Conservation (phyloP, 257 asterid species). For the Anisodus acutangulus region DNA sequence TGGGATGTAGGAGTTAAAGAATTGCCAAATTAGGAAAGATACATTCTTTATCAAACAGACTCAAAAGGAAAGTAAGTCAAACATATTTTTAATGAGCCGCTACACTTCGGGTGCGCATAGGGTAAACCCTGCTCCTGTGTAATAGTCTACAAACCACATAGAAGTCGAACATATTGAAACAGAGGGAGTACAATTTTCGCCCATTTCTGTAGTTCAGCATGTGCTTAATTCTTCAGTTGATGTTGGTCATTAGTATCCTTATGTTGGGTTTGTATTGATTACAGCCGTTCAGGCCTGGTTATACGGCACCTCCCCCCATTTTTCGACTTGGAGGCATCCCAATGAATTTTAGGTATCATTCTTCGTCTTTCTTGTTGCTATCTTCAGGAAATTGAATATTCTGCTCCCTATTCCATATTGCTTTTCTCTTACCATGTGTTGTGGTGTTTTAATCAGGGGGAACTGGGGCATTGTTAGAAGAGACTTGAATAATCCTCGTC, state of each 20-base stretch:
- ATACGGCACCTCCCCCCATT: constrained; percentile 91
- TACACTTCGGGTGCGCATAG: too few species aligned
- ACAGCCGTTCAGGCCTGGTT: constrained; percentile 92
- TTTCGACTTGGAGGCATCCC: constrained; percentile 80
- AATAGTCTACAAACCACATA: too few species aligned
- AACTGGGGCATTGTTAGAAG: constrained; percentile 89
- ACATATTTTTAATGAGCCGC: too few species aligned
- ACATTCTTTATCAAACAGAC: too few species aligned
- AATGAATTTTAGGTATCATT: constrained; percentile 73
- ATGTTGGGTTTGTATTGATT: constrained; percentile 22
- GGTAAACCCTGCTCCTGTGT: too few species aligned
- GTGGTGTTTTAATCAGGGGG: constrained; percentile 61
- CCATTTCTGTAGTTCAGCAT: not conserved
- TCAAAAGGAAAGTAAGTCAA: too few species aligned
- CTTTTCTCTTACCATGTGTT: not conserved
- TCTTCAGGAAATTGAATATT: too few species aligned
- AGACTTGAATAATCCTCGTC: constrained; percentile 69
- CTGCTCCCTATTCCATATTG: not conserved
- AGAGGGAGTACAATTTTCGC: too few species aligned
- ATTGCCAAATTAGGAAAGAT: too few species aligned
- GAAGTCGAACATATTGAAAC: too few species aligned
- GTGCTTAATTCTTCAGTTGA: constrained; percentile 2
- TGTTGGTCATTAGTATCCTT: not conserved
- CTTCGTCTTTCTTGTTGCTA: not conserved
- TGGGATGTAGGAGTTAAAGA: too few species aligned